Conservation (phyloP, 306 rosid species). For the Vigna nakashimae region DNA sequence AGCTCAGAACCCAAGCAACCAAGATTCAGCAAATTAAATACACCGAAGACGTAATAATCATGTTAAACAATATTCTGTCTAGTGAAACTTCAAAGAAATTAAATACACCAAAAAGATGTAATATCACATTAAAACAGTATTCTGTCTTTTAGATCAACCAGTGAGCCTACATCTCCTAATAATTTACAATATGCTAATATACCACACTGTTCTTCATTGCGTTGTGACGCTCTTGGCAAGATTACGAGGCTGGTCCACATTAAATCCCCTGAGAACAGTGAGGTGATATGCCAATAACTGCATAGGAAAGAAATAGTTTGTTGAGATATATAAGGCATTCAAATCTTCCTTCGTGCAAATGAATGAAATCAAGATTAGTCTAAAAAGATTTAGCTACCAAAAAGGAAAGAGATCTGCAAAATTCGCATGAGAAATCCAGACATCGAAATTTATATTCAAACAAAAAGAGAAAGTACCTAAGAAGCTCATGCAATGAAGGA, state of each 20-base stretch:
- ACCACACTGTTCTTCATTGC: conserved; percentile 48
- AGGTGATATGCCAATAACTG: conserved; percentile 98
- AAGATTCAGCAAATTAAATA: not conserved
- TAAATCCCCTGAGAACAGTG: conserved; percentile 90
- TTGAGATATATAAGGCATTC: not conserved
- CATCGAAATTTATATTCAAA: not conserved
- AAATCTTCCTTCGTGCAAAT: conserved; percentile 24
- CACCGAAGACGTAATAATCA: conserved; percentile 20
- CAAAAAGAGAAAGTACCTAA: conserved; percentile 25
- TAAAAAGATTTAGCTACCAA: conserved; percentile 25
- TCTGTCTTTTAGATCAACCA: conserved; percentile 21
- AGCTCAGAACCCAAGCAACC: no score
- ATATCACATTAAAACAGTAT: conserved; percentile 11
- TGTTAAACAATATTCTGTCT: conserved; percentile 11
- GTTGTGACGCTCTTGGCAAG: conserved; percentile 99
- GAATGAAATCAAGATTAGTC: conserved; percentile 11
- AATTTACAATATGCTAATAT: conserved; percentile 37
- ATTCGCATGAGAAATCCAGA: conserved; percentile 29
- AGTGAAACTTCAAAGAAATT: not conserved
- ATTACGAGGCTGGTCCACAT: conserved; percentile 98
- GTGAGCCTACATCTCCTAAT: conserved; percentile 37
- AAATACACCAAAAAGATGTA: conserved; percentile 17
- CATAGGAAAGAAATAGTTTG: conserved; percentile 39
- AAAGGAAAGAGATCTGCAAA: conserved; percentile 30
- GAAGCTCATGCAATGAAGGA: not conserved